Evolutionary conservation across 1,284 basidiomycete genomes (phyloP).

Genomic region (Irpex sp.): DNA sequence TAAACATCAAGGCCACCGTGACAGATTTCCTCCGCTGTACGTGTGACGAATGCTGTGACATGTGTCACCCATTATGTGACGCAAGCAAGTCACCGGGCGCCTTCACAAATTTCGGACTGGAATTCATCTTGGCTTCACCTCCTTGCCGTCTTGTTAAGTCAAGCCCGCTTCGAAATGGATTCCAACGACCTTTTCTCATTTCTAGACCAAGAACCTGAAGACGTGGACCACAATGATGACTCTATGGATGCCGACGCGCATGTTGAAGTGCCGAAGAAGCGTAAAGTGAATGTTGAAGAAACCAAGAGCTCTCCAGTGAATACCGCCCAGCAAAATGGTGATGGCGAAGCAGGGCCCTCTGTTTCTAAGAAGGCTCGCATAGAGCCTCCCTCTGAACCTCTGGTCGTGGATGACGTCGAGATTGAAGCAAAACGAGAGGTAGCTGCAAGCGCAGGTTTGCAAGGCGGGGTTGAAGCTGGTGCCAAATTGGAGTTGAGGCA

Average conservation of each 20-base stretch:
- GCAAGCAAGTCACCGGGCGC: background rate
- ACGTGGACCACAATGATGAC: constrained; percentile 19
- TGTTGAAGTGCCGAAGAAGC: constrained; percentile 23
- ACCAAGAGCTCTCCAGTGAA: constrained; percentile 9
- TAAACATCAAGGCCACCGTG: background rate
- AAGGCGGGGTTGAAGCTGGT: constrained; percentile 62
- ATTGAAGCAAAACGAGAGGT: constrained; percentile 88
- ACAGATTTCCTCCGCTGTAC: background rate
- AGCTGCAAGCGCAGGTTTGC: constrained; percentile 79
- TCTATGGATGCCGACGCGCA: constrained; percentile 20
- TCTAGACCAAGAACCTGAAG: constrained; percentile 30
- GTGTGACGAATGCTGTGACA: background rate
- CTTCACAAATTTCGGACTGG: background rate
- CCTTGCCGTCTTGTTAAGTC: background rate
- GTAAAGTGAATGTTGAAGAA: constrained; percentile 20
- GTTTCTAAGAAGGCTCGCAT: constrained; percentile 47
- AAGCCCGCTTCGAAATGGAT: constrained; percentile 17
- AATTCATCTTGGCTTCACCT: background rate
- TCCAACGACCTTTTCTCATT: constrained; percentile 41
- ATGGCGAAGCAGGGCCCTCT: constrained; percentile 24
- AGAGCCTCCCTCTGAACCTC: constrained; percentile 58
- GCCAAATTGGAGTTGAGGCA: constrained; percentile 73
- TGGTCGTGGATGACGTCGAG: constrained; percentile 88
- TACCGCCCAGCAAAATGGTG: constrained; percentile 9
- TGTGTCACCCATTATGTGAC: background rate